These are phyloP conservation scores for Citrullus amarus DNA, from an alignment of 306 rosid species.

Conservation along the genomic window DNA sequence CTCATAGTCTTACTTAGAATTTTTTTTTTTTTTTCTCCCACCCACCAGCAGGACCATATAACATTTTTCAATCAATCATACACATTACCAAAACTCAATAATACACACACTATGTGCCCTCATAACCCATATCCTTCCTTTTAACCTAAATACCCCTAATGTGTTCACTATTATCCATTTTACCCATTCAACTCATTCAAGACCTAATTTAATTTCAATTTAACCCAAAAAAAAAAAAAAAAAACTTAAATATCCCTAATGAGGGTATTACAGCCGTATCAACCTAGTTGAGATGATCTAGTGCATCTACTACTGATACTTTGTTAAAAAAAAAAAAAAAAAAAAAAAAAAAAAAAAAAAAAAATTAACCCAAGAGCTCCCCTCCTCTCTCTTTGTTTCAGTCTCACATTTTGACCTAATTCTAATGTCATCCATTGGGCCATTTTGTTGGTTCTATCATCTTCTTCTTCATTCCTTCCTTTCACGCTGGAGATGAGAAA, in stretches of 20 bases:
- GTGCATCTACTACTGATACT: no score
- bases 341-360: no score
- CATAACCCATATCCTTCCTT: not conserved
- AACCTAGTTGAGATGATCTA: no score
- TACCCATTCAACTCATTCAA: not conserved
- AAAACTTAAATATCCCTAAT: no score
- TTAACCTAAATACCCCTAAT: not conserved
- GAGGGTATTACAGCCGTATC: no score
- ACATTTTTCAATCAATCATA: not conserved
- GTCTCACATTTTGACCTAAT: not conserved
- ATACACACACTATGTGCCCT: not conserved
- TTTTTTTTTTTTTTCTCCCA: not conserved
- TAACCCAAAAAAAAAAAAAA: no score
- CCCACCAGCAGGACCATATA: conserved; percentile 2
- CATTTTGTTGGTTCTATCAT: not conserved
- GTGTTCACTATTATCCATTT: not conserved
- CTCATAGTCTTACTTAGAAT: not conserved
- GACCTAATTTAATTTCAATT: no score
- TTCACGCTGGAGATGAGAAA: not conserved
- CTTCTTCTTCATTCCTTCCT: not conserved
- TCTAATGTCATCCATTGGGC: not conserved
- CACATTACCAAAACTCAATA: not conserved
- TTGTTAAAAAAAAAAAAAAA: no score
- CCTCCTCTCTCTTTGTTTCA: no score
- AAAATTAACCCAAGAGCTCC: no score